Percentiles rank a stretch among this genome's conserved stretches.
Evolutionary conservation across 805 yeast species (phyloP).

Genomic region (Geotrichum ghanense): DNA sequence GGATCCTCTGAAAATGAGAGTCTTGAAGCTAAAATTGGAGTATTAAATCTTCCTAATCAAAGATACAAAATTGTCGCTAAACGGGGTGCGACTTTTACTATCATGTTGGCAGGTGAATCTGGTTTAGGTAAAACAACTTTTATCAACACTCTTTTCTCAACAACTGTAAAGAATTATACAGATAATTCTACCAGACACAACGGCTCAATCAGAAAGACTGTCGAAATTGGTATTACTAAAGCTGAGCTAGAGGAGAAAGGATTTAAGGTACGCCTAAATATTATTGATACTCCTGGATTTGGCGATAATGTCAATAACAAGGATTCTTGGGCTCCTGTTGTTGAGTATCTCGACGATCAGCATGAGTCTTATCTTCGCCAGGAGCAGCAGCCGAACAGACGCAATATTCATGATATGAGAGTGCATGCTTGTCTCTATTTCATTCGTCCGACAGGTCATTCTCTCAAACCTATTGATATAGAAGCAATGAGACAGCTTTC

Average conservation of each 20-base stretch:
- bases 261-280: conserved; percentile 47
- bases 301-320: conserved; percentile 59
- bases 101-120: conserved; percentile 78
- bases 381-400: conserved; percentile 62
- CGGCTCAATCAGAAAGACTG: conserved; percentile 29
- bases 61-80: conserved; percentile 29
- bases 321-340: conserved; percentile 56
- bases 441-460: conserved; percentile 54
- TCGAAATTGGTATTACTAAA: conserved; percentile 29
- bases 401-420: conserved; percentile 44
- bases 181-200: conserved; percentile 30
- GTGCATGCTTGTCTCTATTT: conserved; percentile 84
- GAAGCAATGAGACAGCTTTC: conserved; percentile 61
- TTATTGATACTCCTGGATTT: conserved; percentile 69
- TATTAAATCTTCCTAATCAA: conserved; percentile 21
- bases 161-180: conserved; percentile 31
- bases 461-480: conserved; percentile 56
- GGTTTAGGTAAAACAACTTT: conserved; percentile 54
- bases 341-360: conserved; percentile 70
- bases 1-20: not conserved
- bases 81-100: conserved; percentile 60
- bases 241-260: conserved; percentile 49
- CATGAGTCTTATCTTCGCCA: conserved; percentile 58
- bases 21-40: conserved; percentile 13
- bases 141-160: conserved; percentile 65